Percentiles rank a stretch among this genome's conserved stretches.
These are phyloP conservation scores for Neurospora sp. DNA, from an alignment of 495 filamentous ascomycete genomes.

Conservation along the genomic window DNA sequence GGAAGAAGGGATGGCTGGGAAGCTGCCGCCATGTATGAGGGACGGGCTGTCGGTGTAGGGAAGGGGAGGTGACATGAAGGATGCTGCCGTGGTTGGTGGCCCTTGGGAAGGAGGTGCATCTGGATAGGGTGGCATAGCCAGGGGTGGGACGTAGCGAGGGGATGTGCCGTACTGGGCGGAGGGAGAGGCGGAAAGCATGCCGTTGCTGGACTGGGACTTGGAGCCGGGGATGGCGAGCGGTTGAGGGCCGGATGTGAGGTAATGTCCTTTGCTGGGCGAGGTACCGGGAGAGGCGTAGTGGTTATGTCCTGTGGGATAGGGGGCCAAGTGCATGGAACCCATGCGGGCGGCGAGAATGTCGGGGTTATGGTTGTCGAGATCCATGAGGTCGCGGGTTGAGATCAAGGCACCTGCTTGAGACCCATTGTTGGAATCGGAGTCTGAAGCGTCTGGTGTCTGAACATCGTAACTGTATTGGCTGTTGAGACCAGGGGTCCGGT, in stretches of 20 bases:
- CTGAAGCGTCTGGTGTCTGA: constrained; percentile 21
- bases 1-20: constrained; percentile 2
- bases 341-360: constrained; percentile 21
- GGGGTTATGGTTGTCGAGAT: constrained; percentile 23
- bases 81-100: constrained; percentile 5
- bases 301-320: constrained; percentile 9
- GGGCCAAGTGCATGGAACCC: constrained; percentile 21
- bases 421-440: constrained; percentile 10
- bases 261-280: constrained; percentile 15
- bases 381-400: constrained; percentile 35
- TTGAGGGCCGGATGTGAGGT: constrained; percentile 12
- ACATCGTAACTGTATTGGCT: constrained; percentile 25
- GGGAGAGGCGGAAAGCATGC: constrained; percentile 6
- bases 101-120: constrained; percentile 16
- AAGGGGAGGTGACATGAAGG: constrained; percentile 11
- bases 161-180: constrained; percentile 7
- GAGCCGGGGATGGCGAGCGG: constrained; percentile 13
- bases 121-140: constrained; percentile 3
- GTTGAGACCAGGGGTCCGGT: constrained; percentile 8
- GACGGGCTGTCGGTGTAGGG: constrained; percentile 18
- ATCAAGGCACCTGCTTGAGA: constrained; percentile 26
- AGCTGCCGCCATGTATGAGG: constrained; percentile 7
- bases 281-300: constrained; percentile 22
- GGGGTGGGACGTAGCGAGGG: constrained; percentile 23
- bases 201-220: constrained; percentile 2